Evolutionary conservation across 73 alveolate species (phyloP).

Genomic region (Symbiodinium pilosum): DNA sequence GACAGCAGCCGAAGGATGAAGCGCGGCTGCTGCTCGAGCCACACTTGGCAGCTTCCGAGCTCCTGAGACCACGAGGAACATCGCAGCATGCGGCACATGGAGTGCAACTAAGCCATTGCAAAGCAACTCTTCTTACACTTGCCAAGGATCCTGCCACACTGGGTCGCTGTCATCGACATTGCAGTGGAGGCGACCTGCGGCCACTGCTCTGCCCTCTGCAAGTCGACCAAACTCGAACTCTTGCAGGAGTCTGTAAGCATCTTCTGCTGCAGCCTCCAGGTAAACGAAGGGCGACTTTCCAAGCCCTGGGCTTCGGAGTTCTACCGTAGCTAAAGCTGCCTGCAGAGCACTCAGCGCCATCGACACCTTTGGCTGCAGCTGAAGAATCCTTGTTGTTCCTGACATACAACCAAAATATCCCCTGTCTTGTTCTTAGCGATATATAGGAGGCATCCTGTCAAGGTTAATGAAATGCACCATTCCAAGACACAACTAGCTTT

Average conservation of each 20-base stretch:
- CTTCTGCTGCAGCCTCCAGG: slow-evolving; percentile 15
- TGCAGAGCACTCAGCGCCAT: slow-evolving; percentile 43
- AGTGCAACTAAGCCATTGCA: too few relatives aligned
- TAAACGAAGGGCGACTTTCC: slow-evolving; percentile 21
- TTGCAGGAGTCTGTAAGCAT: slow-evolving; percentile 48
- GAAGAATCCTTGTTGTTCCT: too few relatives aligned
- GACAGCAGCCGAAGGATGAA: too few relatives aligned
- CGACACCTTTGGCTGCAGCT: slow-evolving; percentile 63
- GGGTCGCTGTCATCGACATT: not conserved
- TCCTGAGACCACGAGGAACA: too few relatives aligned
- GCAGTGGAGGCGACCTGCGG: slow-evolving; percentile 22
- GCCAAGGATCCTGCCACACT: slow-evolving; percentile 45
- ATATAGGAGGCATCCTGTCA: too few relatives aligned
- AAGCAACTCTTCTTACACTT: too few relatives aligned
- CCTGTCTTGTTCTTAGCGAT: too few relatives aligned
- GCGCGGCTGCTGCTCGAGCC: too few relatives aligned
- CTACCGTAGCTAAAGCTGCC: slow-evolving; percentile 16
- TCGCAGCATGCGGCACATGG: not conserved
- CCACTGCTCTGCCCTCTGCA: slow-evolving; percentile 16
- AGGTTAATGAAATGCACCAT: too few relatives aligned
- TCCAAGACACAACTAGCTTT: too few relatives aligned
- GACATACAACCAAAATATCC: too few relatives aligned
- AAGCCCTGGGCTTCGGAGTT: not conserved
- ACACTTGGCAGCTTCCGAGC: too few relatives aligned
- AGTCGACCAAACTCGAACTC: slow-evolving; percentile 66